phyloP scores from a whole-genome alignment of 148 eudicot genomes.

The Limonium bicolor region DNA sequence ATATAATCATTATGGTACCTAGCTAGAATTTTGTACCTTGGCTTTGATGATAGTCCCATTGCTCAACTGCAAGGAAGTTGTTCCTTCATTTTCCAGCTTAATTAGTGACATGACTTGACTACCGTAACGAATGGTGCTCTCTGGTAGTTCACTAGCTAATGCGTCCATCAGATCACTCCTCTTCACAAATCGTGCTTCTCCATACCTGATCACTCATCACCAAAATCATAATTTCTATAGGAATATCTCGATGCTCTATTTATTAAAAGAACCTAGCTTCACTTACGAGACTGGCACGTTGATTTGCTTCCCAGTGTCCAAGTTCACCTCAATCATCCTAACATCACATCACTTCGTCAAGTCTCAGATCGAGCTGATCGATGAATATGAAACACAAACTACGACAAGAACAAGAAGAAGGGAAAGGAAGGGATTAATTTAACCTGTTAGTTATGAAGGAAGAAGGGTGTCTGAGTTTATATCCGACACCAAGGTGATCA shows the following conservation, averaged over 20 bases:
- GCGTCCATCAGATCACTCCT: constrained; percentile 30
- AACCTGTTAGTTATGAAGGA: constrained; percentile 15
- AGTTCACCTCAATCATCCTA: no score
- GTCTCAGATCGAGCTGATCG: no score
- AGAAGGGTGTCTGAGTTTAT: constrained; percentile 15
- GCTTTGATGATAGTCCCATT: constrained; percentile 22
- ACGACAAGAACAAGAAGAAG: no score
- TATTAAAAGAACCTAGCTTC: no score
- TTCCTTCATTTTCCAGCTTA: constrained; percentile 11
- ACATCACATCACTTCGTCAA: no score
- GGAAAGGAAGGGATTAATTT: no score
- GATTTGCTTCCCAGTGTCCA: no score
- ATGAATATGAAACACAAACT: no score
- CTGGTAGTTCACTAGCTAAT: constrained; percentile 31
- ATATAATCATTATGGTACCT: background rate
- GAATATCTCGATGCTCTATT: no score
- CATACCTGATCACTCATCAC: no score
- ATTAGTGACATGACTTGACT: constrained; percentile 25
- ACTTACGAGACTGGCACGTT: no score
- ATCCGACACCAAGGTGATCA: constrained; percentile 32
- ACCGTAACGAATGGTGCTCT: constrained; percentile 23
- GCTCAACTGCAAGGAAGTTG: constrained; percentile 21
- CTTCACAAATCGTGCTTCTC: constrained; percentile 31
- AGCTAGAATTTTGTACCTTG: constrained; percentile 17
- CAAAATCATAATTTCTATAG: no score